Base-by-base conservation (phyloP, 2,329 filamentous ascomycete species). In the Beauveria scarabaeidicola region DNA sequence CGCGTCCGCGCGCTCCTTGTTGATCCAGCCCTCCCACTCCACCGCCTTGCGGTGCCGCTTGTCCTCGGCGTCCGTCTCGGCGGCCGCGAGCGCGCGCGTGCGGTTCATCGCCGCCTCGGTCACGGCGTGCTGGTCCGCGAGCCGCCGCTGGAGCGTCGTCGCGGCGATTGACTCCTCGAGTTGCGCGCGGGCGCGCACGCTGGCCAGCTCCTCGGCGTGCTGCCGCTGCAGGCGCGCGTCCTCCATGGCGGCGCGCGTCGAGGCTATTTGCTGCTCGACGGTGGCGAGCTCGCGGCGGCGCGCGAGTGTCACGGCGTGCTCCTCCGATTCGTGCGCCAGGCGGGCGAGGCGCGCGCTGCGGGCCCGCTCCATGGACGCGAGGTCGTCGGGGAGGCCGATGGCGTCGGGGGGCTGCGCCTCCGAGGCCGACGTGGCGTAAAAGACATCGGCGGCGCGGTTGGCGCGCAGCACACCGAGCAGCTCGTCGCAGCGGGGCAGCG, bases 371-470 rank as follows among this genome's bases (percentile, higher is more conserved):
- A 77, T 74, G 0, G 74, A 68, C 23, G 77, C 71, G 21, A 85
- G 72, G 23, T 81, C 77, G 1, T 75, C 69, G 0, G 82, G 82
- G 13, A 84, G 71, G 3, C 81, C 81, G 21, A 78, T 65, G 0
- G 80, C 79, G 55, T 77, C 81, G 0, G 78, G 73, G 1, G 82
- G 82, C 61, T 85, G 82, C 0, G 79, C 80, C 2, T 74, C 73
- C 32, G 32, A 36, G 5, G 0, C 80, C 80, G 3, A 74, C 71
- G 78, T 77, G 48, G 80, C 78, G 67, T 82, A 84, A 66, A 76
- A 85, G 4, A 81, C 74, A 62, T 84, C 81, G 8, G 69, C 69
- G 5, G 76, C 78, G 13, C 82, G 78, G 63, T 82, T 83, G 52
- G 77, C 76, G 7, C 74, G 75, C 25, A 85, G 74, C 2, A 84